Percentiles rank a stretch among this genome's conserved stretches.
phyloP scores from a whole-genome alignment of 2,329 filamentous ascomycete species.

The Coniochaeta sp. region DNA sequence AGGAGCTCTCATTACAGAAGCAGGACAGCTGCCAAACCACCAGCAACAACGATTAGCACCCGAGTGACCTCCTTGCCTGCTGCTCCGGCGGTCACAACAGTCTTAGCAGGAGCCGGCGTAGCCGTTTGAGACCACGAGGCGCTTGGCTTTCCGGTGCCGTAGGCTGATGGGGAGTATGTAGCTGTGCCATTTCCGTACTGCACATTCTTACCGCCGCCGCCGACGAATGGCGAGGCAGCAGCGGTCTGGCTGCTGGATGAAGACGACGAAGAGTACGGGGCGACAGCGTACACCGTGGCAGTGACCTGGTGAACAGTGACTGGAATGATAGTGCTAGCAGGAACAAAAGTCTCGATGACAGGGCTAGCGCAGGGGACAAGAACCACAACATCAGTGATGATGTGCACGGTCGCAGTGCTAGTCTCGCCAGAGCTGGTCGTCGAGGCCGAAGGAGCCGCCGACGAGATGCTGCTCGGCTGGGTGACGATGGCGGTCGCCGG shows the following conservation, averaged over 20 bases:
- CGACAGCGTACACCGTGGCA: slow-evolving; percentile 1
- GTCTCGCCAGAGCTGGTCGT: neutral
- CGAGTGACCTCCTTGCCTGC: neutral
- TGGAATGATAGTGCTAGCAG: slow-evolving; percentile 33
- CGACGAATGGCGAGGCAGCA: neutral
- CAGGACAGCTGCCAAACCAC: neutral
- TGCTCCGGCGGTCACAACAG: slow-evolving; percentile 1
- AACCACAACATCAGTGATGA: slow-evolving; percentile 13
- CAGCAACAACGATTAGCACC: neutral
- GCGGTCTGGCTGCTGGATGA: neutral
- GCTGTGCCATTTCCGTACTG: slow-evolving; percentile 2
- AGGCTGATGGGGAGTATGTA: neutral
- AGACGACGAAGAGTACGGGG: neutral
- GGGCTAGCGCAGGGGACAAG: slow-evolving; percentile 14
- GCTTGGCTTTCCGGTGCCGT: slow-evolving; percentile 3
- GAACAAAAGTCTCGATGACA: slow-evolving; percentile 44
- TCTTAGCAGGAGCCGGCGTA: neutral
- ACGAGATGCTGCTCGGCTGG: neutral
- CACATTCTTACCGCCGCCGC: neutral
- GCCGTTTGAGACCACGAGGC: neutral
- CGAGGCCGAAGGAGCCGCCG: slow-evolving; percentile 2
- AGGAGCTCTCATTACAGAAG: neutral
- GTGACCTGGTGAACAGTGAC: slow-evolving; percentile 2
- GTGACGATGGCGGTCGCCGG: slow-evolving; percentile 4
- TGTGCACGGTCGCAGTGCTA: slow-evolving; percentile 1